Evolutionary conservation across 2,329 filamentous ascomycete species (phyloP), one percentile per base, ranked within the genome.

Genomic region (Didymella pinodella): DNA sequence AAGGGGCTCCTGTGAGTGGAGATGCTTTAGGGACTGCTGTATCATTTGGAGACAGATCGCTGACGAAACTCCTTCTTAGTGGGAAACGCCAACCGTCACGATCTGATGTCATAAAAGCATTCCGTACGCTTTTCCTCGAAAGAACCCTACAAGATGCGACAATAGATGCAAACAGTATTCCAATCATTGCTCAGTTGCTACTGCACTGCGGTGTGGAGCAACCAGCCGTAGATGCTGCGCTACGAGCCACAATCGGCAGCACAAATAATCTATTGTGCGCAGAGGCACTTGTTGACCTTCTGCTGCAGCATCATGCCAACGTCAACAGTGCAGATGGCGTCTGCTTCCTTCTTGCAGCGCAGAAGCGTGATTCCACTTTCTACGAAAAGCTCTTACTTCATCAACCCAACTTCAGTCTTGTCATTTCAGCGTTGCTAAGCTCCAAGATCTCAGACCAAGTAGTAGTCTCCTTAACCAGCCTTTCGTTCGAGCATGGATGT

Each of bases 361-460:
- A 68, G 60, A 66, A 67, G 28, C 54, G 64, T 32, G 58, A 65
- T 47, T 53, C 51, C 11, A 44, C 43, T 7, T 50, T 72, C 11
- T 72, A 75, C 50, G 54, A 67, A 34, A 73, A 69, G 44, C 65
- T 75, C 7, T 53, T 76, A 41, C 52, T 54, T 4, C 78, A 82
- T 52, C 79, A 80, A 8, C 85, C 86, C 0, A 81, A 79, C 4
- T 77, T 81, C 1, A 78, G 81, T 44, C 79, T 84, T 0, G 72
- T 89, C 1, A 84, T 90, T 52, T 83, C 85, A 20, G 81, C 79
- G 32, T 81, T 89, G 1, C 84, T 90, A 48, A 81, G 83, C 45
- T 80, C 81, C 0, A 77, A 80, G 0, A 69, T 84, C 0, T 69
- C 81, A 2, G 84, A 88, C 57, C 81, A 85, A 12, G 28, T 57